A percentile compares a stretch with the other conserved stretches of the same genome.
Evolutionary conservation across 2,329 filamentous ascomycete genomes (phyloP).

Genomic region (Amesomyces nigricolor): DNA sequence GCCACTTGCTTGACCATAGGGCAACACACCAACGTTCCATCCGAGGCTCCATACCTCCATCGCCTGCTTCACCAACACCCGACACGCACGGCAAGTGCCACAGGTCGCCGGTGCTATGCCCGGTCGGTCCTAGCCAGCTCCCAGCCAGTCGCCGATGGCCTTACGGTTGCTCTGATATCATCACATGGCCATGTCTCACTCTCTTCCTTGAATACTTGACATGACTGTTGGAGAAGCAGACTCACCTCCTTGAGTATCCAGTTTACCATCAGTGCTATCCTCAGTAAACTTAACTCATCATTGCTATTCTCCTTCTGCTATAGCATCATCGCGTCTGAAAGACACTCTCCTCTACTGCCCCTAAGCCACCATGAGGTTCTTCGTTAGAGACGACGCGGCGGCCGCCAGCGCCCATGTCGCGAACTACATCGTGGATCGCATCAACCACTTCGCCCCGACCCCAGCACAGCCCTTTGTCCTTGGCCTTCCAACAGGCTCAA

Average conservation of each 20-base stretch:
- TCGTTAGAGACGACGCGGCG: slow-evolving; percentile 60
- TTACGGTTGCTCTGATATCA: not conserved
- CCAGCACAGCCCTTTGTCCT: slow-evolving; percentile 63
- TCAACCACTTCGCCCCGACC: slow-evolving; percentile 61
- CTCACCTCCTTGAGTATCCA: not conserved
- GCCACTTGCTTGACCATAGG: not conserved
- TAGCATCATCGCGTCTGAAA: not conserved
- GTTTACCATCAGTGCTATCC: not conserved
- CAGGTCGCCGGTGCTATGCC: slow-evolving; percentile 10
- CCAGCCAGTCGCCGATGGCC: slow-evolving; percentile 1
- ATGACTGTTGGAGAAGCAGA: not conserved
- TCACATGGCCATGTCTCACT: slow-evolving; percentile 4
- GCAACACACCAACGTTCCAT: slow-evolving; percentile 13
- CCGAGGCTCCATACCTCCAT: slow-evolving; percentile 8
- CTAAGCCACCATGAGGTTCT: slow-evolving; percentile 56
- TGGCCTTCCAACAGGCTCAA: slow-evolving; percentile 67
- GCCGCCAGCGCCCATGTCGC: slow-evolving; percentile 63
- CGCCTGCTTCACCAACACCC: not conserved
- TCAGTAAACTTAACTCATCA: not conserved
- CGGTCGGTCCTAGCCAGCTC: not conserved
- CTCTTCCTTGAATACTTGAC: not conserved
- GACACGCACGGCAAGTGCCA: not conserved
- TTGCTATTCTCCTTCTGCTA: not conserved
- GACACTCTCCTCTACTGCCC: not conserved
- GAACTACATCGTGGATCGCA: slow-evolving; percentile 68